These are phyloP conservation scores for Mangifera indica DNA, from an alignment of 345 rosid species.

Conservation along the genomic window DNA sequence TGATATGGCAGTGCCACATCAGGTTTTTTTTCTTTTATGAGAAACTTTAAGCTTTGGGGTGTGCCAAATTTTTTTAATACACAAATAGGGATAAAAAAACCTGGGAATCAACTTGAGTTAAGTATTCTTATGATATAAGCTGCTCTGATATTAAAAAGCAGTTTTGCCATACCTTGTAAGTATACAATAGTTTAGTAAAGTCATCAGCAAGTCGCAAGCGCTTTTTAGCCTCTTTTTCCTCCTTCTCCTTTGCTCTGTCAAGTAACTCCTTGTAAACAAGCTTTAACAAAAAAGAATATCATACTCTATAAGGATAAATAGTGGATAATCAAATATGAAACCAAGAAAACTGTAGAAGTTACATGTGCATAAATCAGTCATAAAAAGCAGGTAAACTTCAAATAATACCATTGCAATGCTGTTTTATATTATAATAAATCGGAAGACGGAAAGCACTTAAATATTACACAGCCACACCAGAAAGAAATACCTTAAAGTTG, in stretches of 20 bases:
- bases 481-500: constrained; percentile 63
- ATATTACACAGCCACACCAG: not conserved
- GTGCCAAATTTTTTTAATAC: too few relatives aligned
- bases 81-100: too few relatives aligned
- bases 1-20: too few relatives aligned
- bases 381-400: not conserved
- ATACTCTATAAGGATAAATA: not conserved
- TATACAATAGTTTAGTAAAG: constrained; percentile 59
- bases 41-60: too few relatives aligned
- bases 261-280: constrained; percentile 78
- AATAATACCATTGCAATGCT: too few relatives aligned
- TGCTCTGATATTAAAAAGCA: not conserved
- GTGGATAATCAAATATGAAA: not conserved
- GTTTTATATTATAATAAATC: not conserved
- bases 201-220: constrained; percentile 87
- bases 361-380: not conserved
- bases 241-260: constrained; percentile 90
- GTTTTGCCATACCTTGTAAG: constrained; percentile 59
- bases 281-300: constrained; percentile 37
- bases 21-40: too few relatives aligned
- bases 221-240: constrained; percentile 93
- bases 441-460: not conserved
- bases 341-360: not conserved
- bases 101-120: too few relatives aligned
- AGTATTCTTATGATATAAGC: not conserved